Evolutionary conservation across 345 rosid species (phyloP).

Genomic region (Tarenaya hassleriana): DNA sequence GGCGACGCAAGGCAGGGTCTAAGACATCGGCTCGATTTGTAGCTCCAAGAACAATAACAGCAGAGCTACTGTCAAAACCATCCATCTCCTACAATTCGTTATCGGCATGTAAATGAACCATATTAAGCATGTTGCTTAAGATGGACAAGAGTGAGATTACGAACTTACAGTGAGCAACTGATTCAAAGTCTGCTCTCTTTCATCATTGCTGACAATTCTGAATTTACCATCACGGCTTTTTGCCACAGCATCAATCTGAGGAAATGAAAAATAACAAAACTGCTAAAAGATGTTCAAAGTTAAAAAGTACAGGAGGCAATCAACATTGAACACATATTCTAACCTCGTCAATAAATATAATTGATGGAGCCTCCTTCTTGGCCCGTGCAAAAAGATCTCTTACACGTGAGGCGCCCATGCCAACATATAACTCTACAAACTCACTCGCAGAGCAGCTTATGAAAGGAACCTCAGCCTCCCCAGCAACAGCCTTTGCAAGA

Average conservation of each 20-base stretch:
- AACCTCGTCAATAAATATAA: constrained; percentile 94
- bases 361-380: constrained; percentile 96
- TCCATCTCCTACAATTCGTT: constrained; percentile 82
- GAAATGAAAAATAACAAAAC: constrained; percentile 7
- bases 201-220: constrained; percentile 81
- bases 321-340: constrained; percentile 11
- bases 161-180: constrained; percentile 83
- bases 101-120: constrained; percentile 7
- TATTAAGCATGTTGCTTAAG: neutral
- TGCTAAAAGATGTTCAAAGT: neutral
- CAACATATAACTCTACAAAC: constrained; percentile 88
- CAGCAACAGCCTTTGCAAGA: constrained; percentile 93
- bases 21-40: constrained; percentile 95
- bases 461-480: constrained; percentile 95
- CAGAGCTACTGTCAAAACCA: constrained; percentile 94
- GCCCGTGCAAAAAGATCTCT: constrained; percentile 94
- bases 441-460: constrained; percentile 97
- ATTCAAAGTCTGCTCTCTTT: constrained; percentile 96
- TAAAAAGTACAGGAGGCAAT: constrained; percentile 13
- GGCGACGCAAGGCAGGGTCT: constrained; percentile 91
- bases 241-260: constrained; percentile 98
- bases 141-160: constrained; percentile 8
- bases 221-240: constrained; percentile 94
- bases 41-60: constrained; percentile 97
- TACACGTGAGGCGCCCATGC: constrained; percentile 99